Base-by-base conservation (phyloP, 2,329 filamentous ascomycete genomes). In the Alternaria triticimaculans region DNA sequence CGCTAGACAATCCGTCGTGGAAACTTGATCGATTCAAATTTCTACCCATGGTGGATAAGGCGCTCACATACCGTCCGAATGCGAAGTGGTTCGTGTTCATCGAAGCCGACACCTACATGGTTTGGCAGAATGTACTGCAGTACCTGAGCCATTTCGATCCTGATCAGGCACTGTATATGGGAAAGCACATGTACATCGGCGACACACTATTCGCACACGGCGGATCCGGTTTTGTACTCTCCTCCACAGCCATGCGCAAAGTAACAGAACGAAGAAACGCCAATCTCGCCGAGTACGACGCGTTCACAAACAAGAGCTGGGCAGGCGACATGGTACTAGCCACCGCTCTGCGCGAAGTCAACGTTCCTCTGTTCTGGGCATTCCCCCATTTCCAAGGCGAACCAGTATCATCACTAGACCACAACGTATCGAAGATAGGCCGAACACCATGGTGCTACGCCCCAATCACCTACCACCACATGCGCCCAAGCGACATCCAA, bases 41-140 rank as follows among this genome's bases (percentile, higher is more conserved):
- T 48, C 30, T 79, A 15, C 78, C 77, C 11, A 72, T 77, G 62
- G 51, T 79, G n/a, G 67, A 76, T 18, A 64, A 70, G 25, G 71
- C 75, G 5, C 59, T 75, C 10, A 58, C 65, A 6, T 60, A 76
- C 54, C 68, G 74, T 43, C 82, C 82, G 2, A 72, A 85, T 25
- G 83, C 83, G 26, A 85, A 85, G 57, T 88, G 86, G 86, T 88
- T 82, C 65, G 78, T 88, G 58, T 88, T 88, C 73, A 82, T 87
- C 63, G 87, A 88, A 69, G 82, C 84, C 0, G 87, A 88, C 68
- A 88, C 85, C 0, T 87, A 87, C 65, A 72, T 87, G 30, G 76
- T 86, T 2, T 87, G 85, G 84, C 76, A 80, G 46, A 86, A 84
- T 21, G 67, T 88, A 48, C 68, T 87, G 9, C 73, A 78, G 20